Conservation (phyloP, 331 rosid genomes). For the Malus hybrid region DNA sequence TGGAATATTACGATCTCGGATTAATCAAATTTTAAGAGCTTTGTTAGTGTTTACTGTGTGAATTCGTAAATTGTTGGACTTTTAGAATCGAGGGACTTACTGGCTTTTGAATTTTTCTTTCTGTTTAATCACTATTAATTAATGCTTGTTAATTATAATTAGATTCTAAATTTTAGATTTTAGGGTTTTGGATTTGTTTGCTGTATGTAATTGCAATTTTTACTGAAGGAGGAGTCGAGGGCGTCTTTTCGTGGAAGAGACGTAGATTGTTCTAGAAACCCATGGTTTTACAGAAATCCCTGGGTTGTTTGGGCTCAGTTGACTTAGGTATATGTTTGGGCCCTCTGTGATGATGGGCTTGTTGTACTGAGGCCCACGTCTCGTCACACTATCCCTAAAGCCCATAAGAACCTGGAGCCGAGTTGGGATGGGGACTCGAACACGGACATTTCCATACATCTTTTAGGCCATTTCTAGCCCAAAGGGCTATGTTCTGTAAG, state of each 20-base stretch:
- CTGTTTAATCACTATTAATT: not conserved
- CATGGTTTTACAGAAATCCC: not conserved
- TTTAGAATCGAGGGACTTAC: not conserved
- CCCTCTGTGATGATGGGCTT: not conserved
- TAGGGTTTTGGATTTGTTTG: not conserved
- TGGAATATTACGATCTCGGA: not conserved
- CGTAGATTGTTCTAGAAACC: not conserved
- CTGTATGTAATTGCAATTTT: not conserved
- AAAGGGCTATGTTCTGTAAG: rapidly evolving
- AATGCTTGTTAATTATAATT: too few relatives aligned
- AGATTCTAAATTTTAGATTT: not conserved
- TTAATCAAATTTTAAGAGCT: not conserved
- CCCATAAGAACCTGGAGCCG: not conserved
- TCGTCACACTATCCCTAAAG: not conserved
- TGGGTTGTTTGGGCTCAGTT: not conserved
- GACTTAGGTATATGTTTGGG: not conserved
- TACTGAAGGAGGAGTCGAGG: not conserved
- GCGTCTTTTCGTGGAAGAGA: not conserved
- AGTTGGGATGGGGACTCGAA: not conserved
- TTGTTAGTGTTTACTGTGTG: not conserved
- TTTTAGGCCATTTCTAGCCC: too few relatives aligned
- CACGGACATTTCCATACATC: too few relatives aligned
- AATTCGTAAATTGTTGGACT: not conserved
- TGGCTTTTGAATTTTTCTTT: not conserved
- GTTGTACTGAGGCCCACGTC: too few relatives aligned